phyloP scores from a whole-genome alignment of 805 yeast species.

The Yarrowia osloensis region DNA sequence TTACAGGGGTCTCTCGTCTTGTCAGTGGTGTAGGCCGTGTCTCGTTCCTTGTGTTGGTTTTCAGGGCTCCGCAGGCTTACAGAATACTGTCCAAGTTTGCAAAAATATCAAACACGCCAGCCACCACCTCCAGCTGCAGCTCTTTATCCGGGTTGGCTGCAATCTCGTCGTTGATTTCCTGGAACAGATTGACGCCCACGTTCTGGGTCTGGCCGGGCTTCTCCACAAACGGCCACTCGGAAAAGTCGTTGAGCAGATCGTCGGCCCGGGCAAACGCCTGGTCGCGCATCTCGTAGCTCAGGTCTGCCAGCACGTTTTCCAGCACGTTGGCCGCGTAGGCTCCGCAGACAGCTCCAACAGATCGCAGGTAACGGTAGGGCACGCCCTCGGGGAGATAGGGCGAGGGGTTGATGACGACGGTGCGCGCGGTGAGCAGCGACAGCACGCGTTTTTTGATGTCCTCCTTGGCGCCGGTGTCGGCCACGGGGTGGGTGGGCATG shows the following conservation, averaged over 20 bases:
- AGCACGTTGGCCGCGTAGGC: constrained; percentile 95
- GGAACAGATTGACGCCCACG: constrained; percentile 67
- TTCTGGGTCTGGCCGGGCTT: constrained; percentile 52
- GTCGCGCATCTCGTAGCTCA: constrained; percentile 87
- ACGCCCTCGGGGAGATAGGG: constrained; percentile 69
- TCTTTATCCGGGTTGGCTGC: constrained; percentile 55
- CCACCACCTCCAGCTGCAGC: constrained; percentile 80
- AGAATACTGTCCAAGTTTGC: constrained; percentile 89
- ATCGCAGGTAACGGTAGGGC: constrained; percentile 69
- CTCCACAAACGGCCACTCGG: constrained; percentile 80
- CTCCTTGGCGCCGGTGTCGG: constrained; percentile 83
- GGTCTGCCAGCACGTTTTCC: constrained; percentile 73
- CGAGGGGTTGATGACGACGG: constrained; percentile 56
- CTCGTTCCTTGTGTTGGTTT: too few relatives aligned
- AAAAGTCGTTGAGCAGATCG: constrained; percentile 76
- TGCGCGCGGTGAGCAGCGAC: constrained; percentile 69
- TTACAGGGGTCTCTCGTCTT: too few relatives aligned
- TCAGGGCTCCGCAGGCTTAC: too few relatives aligned
- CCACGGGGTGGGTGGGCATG: constrained; percentile 98
- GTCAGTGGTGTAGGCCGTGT: too few relatives aligned
- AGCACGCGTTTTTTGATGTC: constrained; percentile 73
- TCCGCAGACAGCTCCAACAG: constrained; percentile 81
- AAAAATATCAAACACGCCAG: constrained; percentile 74
- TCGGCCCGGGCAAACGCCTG: constrained; percentile 93
- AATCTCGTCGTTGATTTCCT: constrained; percentile 52